These are phyloP conservation scores for Aphanocladium album DNA, from an alignment of 2,329 filamentous ascomycete species.

Conservation along the genomic window DNA sequence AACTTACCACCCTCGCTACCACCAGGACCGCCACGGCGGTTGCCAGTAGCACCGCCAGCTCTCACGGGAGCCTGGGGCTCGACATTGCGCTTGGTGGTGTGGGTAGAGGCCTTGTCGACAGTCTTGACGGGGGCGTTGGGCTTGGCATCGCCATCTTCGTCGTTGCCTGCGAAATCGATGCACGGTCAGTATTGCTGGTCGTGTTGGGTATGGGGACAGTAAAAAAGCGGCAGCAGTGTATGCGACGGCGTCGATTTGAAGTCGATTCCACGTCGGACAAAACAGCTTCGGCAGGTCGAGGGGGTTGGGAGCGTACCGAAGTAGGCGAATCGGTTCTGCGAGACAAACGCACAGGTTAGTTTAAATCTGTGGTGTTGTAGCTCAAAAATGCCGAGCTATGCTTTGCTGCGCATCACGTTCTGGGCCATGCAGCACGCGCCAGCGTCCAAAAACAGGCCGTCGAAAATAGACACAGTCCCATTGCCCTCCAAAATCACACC, in stretches of 20 bases:
- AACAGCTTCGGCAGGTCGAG: constrained; percentile 16
- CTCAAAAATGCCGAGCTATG: background rate
- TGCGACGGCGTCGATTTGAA: background rate
- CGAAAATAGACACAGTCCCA: background rate
- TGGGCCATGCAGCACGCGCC: background rate
- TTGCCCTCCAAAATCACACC: background rate
- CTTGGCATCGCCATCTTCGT: constrained; percentile 59
- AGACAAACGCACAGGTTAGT: constrained; percentile 16
- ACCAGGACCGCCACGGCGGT: constrained; percentile 54
- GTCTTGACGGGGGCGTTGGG: constrained; percentile 80
- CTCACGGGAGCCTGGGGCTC: constrained; percentile 63
- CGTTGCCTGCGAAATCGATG: constrained; percentile 45
- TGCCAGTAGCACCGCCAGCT: constrained; percentile 36
- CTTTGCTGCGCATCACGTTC: background rate
- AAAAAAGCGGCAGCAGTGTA: background rate
- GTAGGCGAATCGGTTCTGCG: constrained; percentile 93
- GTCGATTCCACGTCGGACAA: constrained; percentile 15
- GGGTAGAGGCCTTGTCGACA: constrained; percentile 74
- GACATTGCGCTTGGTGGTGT: constrained; percentile 79
- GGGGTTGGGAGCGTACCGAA: constrained; percentile 65
- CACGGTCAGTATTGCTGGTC: constrained; percentile 8
- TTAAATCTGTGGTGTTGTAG: background rate
- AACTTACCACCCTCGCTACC: constrained; percentile 84
- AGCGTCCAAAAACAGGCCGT: background rate
- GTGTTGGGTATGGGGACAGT: background rate